Conservation (phyloP, 2,329 filamentous ascomycete species). For the Ascochyta koolunga region DNA sequence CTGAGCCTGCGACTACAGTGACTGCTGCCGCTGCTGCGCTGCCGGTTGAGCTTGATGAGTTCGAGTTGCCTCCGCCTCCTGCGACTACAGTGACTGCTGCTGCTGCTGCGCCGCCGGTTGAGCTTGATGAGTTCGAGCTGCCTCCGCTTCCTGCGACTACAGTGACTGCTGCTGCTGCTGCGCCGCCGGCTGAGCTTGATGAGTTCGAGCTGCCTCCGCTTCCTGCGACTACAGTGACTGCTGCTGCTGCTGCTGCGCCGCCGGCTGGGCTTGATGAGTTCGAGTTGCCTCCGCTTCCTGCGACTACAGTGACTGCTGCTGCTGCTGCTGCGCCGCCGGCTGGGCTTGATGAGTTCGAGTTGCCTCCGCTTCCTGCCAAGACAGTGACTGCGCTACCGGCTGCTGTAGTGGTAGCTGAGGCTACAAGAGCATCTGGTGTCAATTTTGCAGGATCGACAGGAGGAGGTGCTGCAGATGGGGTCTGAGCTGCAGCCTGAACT, state of each 20-base stretch:
- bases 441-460: conserved; percentile 30
- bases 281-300: conserved; percentile 8
- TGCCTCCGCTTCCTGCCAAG: conserved; percentile 16
- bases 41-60: conserved; percentile 12
- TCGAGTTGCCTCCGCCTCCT: conserved; percentile 4
- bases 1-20: conserved; percentile 26
- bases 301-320: conserved; percentile 18
- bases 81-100: conserved; percentile 20
- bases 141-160: conserved; percentile 21
- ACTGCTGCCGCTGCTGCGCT: conserved; percentile 17
- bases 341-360: conserved; percentile 6
- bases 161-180: conserved; percentile 23
- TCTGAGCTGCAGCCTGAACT: conserved; percentile 12
- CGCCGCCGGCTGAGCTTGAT: conserved; percentile 14
- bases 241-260: conserved; percentile 9
- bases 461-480: conserved; percentile 16
- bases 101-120: conserved; percentile 3
- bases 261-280: conserved; percentile 13
- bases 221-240: conserved; percentile 31
- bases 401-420: conserved; percentile 26
- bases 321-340: conserved; percentile 5
- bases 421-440: conserved; percentile 28
- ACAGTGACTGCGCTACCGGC: conserved; percentile 26
- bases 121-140: conserved; percentile 4
- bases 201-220: conserved; percentile 1